Evolutionary conservation across 108 stramenopile genomes (phyloP).

Genomic region (Cyclotella sp.): DNA sequence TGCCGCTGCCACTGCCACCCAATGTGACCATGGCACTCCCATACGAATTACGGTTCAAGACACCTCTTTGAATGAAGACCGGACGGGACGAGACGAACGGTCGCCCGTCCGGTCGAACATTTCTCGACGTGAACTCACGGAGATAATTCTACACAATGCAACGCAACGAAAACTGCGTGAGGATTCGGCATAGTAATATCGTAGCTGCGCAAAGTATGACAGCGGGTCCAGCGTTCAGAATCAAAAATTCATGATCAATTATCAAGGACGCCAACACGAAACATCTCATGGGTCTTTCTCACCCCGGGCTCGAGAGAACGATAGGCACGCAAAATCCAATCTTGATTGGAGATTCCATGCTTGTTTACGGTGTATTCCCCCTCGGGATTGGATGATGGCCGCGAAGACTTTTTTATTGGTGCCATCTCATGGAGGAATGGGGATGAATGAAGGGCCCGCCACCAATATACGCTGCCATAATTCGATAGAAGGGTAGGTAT

Average conservation of each 20-base stretch:
- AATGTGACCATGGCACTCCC: constrained; percentile 74
- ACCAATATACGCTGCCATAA: too few relatives aligned
- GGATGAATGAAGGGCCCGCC: too few relatives aligned
- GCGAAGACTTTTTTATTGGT: neutral
- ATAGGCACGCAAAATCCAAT: constrained; percentile 52
- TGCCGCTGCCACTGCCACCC: constrained; percentile 14
- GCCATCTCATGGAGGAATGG: too few relatives aligned
- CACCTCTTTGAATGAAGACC: constrained; percentile 53
- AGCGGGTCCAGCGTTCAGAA: neutral
- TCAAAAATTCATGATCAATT: too few relatives aligned
- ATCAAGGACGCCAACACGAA: neutral
- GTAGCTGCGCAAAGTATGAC: neutral
- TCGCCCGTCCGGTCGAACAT: constrained; percentile 76
- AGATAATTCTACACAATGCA: constrained; percentile 52
- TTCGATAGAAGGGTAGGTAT: too few relatives aligned
- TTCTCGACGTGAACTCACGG: constrained; percentile 56
- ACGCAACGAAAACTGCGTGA: neutral
- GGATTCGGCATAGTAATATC: neutral
- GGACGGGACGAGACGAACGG: constrained; percentile 59
- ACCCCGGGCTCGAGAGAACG: constrained; percentile 52
- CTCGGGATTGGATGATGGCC: constrained; percentile 9
- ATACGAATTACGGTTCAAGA: constrained; percentile 63
- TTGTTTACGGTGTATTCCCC: constrained; percentile 27
- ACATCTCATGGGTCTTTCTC: neutral
- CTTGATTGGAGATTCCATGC: constrained; percentile 15